These are phyloP conservation scores for Diplotaxis tenuifolia DNA, from an alignment of 345 rosid species.

Conservation along the genomic window DNA sequence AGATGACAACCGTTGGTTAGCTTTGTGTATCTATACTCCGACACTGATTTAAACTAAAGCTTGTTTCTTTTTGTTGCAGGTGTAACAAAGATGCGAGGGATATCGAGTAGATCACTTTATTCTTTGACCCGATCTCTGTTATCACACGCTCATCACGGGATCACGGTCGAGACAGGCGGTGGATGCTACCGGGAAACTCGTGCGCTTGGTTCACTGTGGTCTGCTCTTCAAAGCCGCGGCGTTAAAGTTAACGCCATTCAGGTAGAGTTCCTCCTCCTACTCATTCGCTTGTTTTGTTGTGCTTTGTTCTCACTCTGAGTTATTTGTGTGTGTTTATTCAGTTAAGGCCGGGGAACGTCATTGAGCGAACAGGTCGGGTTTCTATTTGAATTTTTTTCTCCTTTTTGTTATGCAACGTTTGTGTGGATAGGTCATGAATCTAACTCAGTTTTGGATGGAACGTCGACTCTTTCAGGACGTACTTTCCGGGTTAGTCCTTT, in stretches of 20 bases:
- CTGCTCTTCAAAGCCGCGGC: constrained; percentile 58
- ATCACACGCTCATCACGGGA: constrained; percentile 14
- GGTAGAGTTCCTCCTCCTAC: constrained; percentile 32
- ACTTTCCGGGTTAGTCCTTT: constrained; percentile 55
- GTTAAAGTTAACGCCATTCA: constrained; percentile 76
- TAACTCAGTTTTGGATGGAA: constrained; percentile 22
- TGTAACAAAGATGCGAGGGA: constrained; percentile 15
- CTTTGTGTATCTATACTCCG: neutral
- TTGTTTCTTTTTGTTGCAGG: neutral
- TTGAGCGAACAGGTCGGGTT: constrained; percentile 71
- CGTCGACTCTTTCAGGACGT: constrained; percentile 54
- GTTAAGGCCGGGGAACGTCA: constrained; percentile 81
- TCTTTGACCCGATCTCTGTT: constrained; percentile 19
- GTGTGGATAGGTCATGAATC: neutral
- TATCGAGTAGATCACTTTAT: constrained; percentile 28
- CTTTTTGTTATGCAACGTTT: neutral
- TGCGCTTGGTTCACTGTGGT: constrained; percentile 52
- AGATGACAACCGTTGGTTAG: neutral
- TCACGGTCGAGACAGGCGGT: neutral
- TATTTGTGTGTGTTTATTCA: constrained; percentile 28
- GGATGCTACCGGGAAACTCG: constrained; percentile 5
- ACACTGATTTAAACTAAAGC: neutral
- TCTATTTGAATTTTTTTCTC: neutral
- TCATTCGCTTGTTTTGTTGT: neutral
- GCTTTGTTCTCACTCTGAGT: neutral